Base-by-base conservation (phyloP, 768 basidiomycete species). In the Kondoa malvinella region DNA sequence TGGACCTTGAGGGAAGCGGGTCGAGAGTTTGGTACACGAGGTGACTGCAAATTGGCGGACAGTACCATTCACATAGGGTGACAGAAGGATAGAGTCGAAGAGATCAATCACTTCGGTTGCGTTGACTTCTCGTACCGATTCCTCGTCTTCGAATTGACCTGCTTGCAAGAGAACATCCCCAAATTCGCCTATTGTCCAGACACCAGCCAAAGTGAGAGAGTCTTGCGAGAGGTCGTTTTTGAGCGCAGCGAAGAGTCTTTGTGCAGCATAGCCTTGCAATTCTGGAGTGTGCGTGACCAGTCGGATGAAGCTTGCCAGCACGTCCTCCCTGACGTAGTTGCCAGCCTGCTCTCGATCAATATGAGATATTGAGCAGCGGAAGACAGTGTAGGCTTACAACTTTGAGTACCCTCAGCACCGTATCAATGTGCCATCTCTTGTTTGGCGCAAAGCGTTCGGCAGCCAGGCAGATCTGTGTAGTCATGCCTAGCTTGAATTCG, bases 361-460 rank as follows among this genome's bases (percentile, higher is more conserved):
- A 2, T 15, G 29, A 32, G 21, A 17, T 25, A 56, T 65, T 40
- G 4, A 34, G 50, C 30, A 25, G 1, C n/a, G n/a, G n/a, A n/a
- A n/a, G 31, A n/a, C 56, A 17, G 4, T 67, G 3, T 0, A 4
- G 26, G 50, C 86, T 67, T 68, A 94, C 92, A 74, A 96, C 79
- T 77, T 92, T 92, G 70, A 99, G 77, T 1, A 91, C 89, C 31
- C 95, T 83, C 61, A 99, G 78, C 2, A 96, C 89, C 0, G 95
- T 97, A 76, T 97, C 95, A 65, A 99, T 99, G 76, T 99, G 95
- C 94, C 94, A 99, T 71, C 95, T 82, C 78, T 92, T 92, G 77
- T 94, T 96, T 0, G 95, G 95, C 0, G 94, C 94, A 75, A 89
- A 97, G 58, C 92, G 82, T 77, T 99, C 95, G 0, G 95, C 95